A percentile compares a stretch with the other conserved stretches of the same genome.
These are phyloP conservation scores for Trichophaea hybrida DNA, from an alignment of 2,329 filamentous ascomycete species.

Conservation along the genomic window DNA sequence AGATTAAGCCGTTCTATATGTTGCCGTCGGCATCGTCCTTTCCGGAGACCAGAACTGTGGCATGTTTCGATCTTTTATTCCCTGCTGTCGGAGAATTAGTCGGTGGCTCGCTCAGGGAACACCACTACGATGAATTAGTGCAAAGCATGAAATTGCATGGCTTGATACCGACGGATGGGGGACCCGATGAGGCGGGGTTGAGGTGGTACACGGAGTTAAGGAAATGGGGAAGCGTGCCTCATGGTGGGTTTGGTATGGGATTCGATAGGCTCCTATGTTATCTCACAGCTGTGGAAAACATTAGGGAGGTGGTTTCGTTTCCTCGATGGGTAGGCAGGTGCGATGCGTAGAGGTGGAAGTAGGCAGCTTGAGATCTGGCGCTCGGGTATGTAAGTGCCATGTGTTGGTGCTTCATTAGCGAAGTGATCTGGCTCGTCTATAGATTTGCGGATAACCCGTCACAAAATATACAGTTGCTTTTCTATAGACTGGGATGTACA, in stretches of 20 bases:
- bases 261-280: slow-evolving; percentile 80
- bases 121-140: slow-evolving; percentile 53
- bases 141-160: slow-evolving; percentile 57
- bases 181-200: slow-evolving; percentile 37
- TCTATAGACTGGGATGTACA: no score
- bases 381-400: no score
- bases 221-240: slow-evolving; percentile 78
- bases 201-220: slow-evolving; percentile 83
- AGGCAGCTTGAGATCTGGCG: not conserved
- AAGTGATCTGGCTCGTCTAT: no score
- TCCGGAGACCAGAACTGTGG: slow-evolving; percentile 44
- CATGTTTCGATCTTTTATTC: slow-evolving; percentile 81
- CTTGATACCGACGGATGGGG: slow-evolving; percentile 33
- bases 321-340: slow-evolving; percentile 57
- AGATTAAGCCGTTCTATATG: slow-evolving; percentile 90
- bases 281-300: slow-evolving; percentile 63
- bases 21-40: slow-evolving; percentile 36
- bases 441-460: no score
- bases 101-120: slow-evolving; percentile 79
- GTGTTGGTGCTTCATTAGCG: no score
- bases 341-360: slow-evolving; percentile 30
- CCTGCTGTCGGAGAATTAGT: slow-evolving; percentile 76
- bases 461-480: no score
- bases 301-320: slow-evolving; percentile 76
- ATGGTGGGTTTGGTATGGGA: slow-evolving; percentile 80